Base-by-base conservation (phyloP, 1,284 basidiomycete genomes). In the Xanthoconium separans region DNA sequence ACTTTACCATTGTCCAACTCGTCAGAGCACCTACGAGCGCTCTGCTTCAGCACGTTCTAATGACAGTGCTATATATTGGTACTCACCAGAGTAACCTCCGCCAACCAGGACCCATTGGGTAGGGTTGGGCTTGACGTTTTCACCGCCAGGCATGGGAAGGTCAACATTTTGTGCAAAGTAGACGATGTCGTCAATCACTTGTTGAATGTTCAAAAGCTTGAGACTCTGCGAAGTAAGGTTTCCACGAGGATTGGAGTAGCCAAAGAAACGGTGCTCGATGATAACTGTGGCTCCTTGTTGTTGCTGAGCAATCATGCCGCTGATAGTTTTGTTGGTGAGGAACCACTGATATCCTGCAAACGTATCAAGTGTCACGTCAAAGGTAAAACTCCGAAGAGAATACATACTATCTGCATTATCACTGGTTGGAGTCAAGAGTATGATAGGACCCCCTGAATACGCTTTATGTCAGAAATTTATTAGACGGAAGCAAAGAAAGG, bases 1-100 rank as follows among this genome's bases (percentile, higher is more conserved):
- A 87, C 87, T 85, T 82, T 47, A 83, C 81, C 81, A 89, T 82
- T 1, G 85, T 84, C 80, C 82, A 90, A 58, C 82, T 81, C 2
- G 83, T 83, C 37, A 89, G 70, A 15, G 87, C 87, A 59, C 67
- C 65, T 68, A 46, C 5, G 10, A 2, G 9, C n/a, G 56, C 31
- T 29, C 16, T 2, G 4, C 12, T 37, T 60, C 8, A 44, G 37
- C 11, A 9, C 15, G 10, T 7, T 13, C 15, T 16, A 8, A 24
- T 24, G 13, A 55, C 11, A 8, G 27, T 37, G 4, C 4, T 8
- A 39, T 8, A 16, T 31, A 6, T n/a, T 9, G 4, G 0, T 18
- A 60, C 65, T 41, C n/a, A 63, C 84, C 84, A 60, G 83, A 75
- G 61, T 89, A 88, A 63, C 84, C 87, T 29, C 86, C 85, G n/a